phyloP scores from a whole-genome alignment of 108 stramenopile genomes.

The Nitzschia sp. region DNA sequence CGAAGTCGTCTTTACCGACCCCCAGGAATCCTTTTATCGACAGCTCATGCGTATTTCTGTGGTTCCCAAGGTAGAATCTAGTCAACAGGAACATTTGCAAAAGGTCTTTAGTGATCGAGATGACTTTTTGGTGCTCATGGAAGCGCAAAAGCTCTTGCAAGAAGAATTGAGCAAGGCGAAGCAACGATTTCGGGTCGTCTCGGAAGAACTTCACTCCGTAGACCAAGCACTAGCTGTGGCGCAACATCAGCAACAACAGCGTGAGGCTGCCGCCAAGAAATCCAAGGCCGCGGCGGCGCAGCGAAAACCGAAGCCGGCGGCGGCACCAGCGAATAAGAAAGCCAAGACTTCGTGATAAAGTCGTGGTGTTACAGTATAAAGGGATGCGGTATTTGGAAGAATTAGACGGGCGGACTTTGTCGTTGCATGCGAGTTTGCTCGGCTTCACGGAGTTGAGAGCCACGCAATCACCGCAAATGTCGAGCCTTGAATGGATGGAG shows the following conservation, averaged over 20 bases:
- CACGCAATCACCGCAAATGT: no score
- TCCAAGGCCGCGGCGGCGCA: constrained; percentile 15
- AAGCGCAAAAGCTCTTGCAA: constrained; percentile 68
- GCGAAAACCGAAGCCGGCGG: neutral
- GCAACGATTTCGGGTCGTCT: constrained; percentile 50
- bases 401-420: no score
- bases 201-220: constrained; percentile 49
- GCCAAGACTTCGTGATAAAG: constrained; percentile 20
- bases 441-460: no score
- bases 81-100: constrained; percentile 47
- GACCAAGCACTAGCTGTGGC: constrained; percentile 39
- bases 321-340: constrained; percentile 20
- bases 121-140: constrained; percentile 58
- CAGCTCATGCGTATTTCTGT: constrained; percentile 47
- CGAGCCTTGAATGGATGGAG: no score
- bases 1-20: constrained; percentile 95
- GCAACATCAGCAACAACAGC: constrained; percentile 31
- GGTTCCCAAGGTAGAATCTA: constrained; percentile 40
- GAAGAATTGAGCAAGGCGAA: constrained; percentile 65
- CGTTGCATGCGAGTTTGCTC: no score
- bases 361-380: neutral
- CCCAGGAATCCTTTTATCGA: constrained; percentile 67
- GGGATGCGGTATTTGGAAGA: no score
- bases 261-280: constrained; percentile 9
- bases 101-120: constrained; percentile 59